A percentile compares a stretch with the other conserved stretches of the same genome.
Evolutionary conservation across 2,329 filamentous ascomycete genomes (phyloP).

Genomic region (Sclerotinia nivalis): DNA sequence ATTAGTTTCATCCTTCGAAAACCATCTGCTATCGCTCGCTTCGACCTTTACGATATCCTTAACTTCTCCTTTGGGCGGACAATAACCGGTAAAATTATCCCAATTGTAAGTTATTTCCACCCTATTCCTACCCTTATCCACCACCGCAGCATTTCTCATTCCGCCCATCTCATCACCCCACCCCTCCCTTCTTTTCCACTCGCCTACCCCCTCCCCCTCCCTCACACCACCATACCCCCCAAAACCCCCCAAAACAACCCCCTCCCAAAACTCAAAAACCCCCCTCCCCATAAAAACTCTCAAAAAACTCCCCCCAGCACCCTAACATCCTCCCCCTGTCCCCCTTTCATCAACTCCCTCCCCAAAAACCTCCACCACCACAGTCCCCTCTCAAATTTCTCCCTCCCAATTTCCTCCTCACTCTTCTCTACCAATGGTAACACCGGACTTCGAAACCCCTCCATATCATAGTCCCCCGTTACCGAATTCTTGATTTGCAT

Average conservation of each 20-base stretch:
- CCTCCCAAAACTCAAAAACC: not conserved
- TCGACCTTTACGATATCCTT: not conserved
- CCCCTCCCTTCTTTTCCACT: not conserved
- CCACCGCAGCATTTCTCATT: not conserved
- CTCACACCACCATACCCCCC: not conserved
- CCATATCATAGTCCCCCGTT: not conserved
- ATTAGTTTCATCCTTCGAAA: too few relatives aligned
- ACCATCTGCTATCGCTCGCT: not conserved
- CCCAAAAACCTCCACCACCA: slow-evolving; percentile 1
- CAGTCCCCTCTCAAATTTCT: not conserved
- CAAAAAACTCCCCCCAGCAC: not conserved
- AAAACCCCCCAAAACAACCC: not conserved
- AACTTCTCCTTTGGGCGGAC: not conserved
- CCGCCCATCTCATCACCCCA: not conserved
- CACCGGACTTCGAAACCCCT: not conserved
- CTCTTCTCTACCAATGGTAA: not conserved
- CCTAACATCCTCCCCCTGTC: not conserved
- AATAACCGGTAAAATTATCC: not conserved
- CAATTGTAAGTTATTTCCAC: not conserved
- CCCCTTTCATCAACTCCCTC: not conserved
- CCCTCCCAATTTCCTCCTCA: not conserved
- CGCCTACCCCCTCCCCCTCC: too few relatives aligned
- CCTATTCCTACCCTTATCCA: not conserved
- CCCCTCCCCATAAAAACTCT: not conserved
- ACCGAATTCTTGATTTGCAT: not conserved